phyloP scores from a whole-genome alignment of 352 stramenopile genomes.

The Globisporangium apiculatum region DNA sequence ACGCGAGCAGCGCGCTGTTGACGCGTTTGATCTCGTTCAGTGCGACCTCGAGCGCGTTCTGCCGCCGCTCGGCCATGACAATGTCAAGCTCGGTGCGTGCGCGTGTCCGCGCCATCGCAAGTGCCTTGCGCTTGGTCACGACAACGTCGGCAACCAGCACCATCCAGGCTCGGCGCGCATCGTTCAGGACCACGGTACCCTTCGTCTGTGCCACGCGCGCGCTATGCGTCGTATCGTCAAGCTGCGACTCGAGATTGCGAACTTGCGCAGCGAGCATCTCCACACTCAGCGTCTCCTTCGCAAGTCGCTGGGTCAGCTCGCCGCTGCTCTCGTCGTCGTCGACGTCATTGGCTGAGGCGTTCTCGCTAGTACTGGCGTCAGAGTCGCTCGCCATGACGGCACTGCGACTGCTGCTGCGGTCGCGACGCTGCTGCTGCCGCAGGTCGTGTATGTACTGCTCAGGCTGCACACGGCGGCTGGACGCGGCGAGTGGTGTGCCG shows the following conservation, averaged over 20 bases:
- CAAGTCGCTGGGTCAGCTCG: slow-evolving; percentile 9
- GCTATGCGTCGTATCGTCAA: slow-evolving; percentile 24
- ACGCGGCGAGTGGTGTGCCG: background rate
- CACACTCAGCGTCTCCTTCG: slow-evolving; percentile 20
- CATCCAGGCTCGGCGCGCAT: slow-evolving; percentile 23
- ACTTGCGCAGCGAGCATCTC: slow-evolving; percentile 20
- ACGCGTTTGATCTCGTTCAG: slow-evolving; percentile 13
- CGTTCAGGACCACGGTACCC: slow-evolving; percentile 33
- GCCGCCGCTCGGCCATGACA: slow-evolving; percentile 9
- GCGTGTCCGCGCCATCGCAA: slow-evolving; percentile 10
- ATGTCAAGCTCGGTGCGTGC: slow-evolving; percentile 11
- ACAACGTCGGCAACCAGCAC: slow-evolving; percentile 22
- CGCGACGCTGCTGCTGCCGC: background rate
- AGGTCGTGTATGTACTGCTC: slow-evolving; percentile 2
- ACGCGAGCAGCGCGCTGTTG: slow-evolving; percentile 15
- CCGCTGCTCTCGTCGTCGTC: background rate
- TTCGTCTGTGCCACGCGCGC: slow-evolving; percentile 23
- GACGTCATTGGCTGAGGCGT: no score
- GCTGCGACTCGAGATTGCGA: slow-evolving; percentile 16
- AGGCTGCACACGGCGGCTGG: background rate
- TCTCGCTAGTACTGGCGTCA: no score
- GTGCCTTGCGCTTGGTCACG: slow-evolving; percentile 13
- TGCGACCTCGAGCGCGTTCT: slow-evolving; percentile 3
- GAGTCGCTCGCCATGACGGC: background rate
- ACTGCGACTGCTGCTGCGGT: background rate